phyloP scores from a whole-genome alignment of 163 green algal species.

The Scenedesmus sp. region DNA sequence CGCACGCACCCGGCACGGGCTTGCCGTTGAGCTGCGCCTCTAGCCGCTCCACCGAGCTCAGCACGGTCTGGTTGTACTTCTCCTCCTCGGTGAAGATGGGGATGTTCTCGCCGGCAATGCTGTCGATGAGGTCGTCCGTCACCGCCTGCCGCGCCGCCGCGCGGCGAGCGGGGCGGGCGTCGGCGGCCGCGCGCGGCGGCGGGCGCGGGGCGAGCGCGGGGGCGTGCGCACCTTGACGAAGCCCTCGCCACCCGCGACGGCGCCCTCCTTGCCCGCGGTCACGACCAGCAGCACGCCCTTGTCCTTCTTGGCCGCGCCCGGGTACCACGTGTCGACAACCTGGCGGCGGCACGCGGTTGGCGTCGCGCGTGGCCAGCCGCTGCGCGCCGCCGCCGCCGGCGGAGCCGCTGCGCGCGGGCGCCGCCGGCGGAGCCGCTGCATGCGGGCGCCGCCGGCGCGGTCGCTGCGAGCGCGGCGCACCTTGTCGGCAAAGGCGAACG shows the following conservation, averaged over 20 bases:
- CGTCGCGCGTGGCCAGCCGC: not conserved
- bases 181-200: not conserved
- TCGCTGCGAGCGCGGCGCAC: conserved; percentile 35
- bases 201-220: not conserved
- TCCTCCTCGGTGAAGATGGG: conserved; percentile 94
- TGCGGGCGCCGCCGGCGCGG: not conserved
- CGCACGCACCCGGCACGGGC: conserved; percentile 60
- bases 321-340: conserved; percentile 95
- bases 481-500: conserved; percentile 95
- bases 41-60: conserved; percentile 81
- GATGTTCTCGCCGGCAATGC: conserved; percentile 92
- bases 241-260: conserved; percentile 84
- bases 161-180: not conserved
- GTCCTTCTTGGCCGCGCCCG: conserved; percentile 85
- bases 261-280: conserved; percentile 94
- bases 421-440: not conserved
- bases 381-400: not conserved
- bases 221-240: conserved; percentile 75
- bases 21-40: conserved; percentile 76
- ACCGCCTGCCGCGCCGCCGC: conserved; percentile 61
- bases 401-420: not conserved
- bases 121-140: conserved; percentile 93
- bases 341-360: conserved; percentile 21
- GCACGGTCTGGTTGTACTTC: conserved; percentile 97
- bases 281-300: conserved; percentile 95